These are phyloP conservation scores for Lunasporangiospora selenospora DNA, from an alignment of 192 early-diverging fungal species.

Conservation along the genomic window DNA sequence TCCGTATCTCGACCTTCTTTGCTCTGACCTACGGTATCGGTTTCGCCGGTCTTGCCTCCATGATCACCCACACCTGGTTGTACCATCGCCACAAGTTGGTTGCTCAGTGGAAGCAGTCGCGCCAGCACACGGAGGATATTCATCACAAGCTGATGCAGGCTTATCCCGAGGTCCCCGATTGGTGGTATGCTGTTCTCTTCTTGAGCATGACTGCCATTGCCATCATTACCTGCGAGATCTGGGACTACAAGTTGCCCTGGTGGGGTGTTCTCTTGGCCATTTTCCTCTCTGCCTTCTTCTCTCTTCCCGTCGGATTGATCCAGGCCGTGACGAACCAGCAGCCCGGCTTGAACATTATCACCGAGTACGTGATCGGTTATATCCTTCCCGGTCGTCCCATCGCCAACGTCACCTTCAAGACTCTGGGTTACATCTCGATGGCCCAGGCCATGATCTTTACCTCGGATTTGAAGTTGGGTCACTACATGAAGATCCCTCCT, in stretches of 20 bases:
- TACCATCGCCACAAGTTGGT: conserved; percentile 67
- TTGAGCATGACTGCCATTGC: conserved; percentile 37
- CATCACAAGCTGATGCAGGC: conserved; percentile 74
- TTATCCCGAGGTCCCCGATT: conserved; percentile 63
- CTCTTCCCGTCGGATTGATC: conserved; percentile 65
- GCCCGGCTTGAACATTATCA: conserved; percentile 61
- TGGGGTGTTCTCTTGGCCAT: conserved; percentile 57
- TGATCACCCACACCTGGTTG: conserved; percentile 65
- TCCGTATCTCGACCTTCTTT: conserved; percentile 57
- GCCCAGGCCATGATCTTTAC: conserved; percentile 78
- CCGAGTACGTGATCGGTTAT: conserved; percentile 66
- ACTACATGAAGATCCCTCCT: conserved; percentile 42
- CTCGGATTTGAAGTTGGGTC: conserved; percentile 73
- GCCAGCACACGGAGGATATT: conserved; percentile 51
- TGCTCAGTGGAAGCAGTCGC: conserved; percentile 47
- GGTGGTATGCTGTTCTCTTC: conserved; percentile 59
- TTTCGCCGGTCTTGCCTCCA: conserved; percentile 61
- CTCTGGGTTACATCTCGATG: conserved; percentile 63
- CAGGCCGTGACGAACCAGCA: conserved; percentile 60
- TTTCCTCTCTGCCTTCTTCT: conserved; percentile 39
- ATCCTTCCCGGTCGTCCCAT: conserved; percentile 62
- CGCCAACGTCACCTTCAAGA: conserved; percentile 67
- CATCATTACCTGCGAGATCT: conserved; percentile 42
- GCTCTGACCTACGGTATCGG: conserved; percentile 59
- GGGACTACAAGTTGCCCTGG: conserved; percentile 54